Evolutionary conservation across 164 flowering plant genomes (phyloP), one percentile per base, ranked within the genome.

Genomic region (Chimonanthus praecox): DNA sequence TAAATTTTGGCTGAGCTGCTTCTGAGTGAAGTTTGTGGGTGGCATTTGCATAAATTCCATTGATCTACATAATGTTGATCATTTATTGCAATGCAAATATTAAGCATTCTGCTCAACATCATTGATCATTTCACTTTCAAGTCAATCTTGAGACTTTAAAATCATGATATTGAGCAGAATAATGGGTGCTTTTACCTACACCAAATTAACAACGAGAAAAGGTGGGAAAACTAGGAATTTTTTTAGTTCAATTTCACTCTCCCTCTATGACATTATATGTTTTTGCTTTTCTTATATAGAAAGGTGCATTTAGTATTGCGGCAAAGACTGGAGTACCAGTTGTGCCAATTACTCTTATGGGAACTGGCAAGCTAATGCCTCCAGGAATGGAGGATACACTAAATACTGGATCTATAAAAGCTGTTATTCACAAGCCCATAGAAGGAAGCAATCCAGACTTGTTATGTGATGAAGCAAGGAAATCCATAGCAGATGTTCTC

Each of bases 331-430:
- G 88, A 76, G 98, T 82, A 45, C 90, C 97, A 0, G 94, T 95
- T 6, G 89, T 95, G n/a, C 98, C 99, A 13, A 91, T 95, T 58
- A 85, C 94, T 49, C 84, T 95, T 9, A 74, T 85, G n/a, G 99
- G 98, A 77, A 94, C 99, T 54, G 99, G 99, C 10, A 83, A 85
- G 49, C 87, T 95, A 71, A 95, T 93, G 99, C 97, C 98, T 75
- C 60, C 88, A 5, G 99, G 98, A 76, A 84, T 49, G 87, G 99
- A 95, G 85, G 79, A 81, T 51, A 78, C 78, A 18, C 5, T 95
- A 75, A 86, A 86, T 78, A 54, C 76, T 5, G 99, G 99, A 68
- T 73, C 86, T 48, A 90, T 95, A 16, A 90, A 85, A 82, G 88
- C 90, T 75, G 74, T 90, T 68, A 81, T 95, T 70, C 98, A 93